Evolutionary conservation across 1,284 basidiomycete genomes (phyloP).

Genomic region (Sanghuangporus weigelae): DNA sequence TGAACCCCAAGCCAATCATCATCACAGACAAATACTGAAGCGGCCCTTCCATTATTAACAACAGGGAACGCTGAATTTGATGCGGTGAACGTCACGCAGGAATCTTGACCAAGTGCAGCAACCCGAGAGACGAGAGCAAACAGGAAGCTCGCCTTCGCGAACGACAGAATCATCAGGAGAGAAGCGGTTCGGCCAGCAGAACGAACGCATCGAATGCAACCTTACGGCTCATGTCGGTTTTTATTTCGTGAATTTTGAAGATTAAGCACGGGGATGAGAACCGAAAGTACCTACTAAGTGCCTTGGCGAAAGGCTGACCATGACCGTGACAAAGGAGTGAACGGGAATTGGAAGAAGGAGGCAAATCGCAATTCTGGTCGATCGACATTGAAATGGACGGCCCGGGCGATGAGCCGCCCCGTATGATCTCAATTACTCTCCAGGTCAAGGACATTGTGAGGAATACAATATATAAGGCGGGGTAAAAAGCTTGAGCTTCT

Average conservation of each 20-base stretch:
- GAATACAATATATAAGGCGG: too few species aligned
- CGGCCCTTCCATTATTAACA: constrained; percentile 39
- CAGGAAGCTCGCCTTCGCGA: not conserved
- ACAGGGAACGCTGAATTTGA: constrained; percentile 34
- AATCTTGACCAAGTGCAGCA: constrained; percentile 29
- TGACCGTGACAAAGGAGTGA: not conserved
- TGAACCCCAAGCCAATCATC: constrained; percentile 66
- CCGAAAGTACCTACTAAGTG: too few species aligned
- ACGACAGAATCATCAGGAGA: not conserved
- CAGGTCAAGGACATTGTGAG: too few species aligned
- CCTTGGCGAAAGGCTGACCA: not conserved
- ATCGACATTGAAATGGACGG: not conserved
- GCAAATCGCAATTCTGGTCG: not conserved
- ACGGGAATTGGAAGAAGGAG: not conserved
- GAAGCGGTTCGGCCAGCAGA: not conserved
- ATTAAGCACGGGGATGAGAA: not conserved
- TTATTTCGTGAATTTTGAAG: not conserved
- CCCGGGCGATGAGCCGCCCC: not conserved
- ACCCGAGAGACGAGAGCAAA: constrained; percentile 11
- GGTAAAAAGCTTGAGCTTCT: too few species aligned
- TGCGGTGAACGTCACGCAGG: constrained; percentile 29
- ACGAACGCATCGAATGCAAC: not conserved
- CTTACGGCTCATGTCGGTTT: not conserved
- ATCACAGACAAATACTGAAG: constrained; percentile 45
- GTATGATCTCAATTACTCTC: not conserved